A percentile compares a stretch with the other conserved stretches of the same genome.
phyloP scores from a whole-genome alignment of 371 early-diverging fungal genomes.

The Syncephalastrum sp. region DNA sequence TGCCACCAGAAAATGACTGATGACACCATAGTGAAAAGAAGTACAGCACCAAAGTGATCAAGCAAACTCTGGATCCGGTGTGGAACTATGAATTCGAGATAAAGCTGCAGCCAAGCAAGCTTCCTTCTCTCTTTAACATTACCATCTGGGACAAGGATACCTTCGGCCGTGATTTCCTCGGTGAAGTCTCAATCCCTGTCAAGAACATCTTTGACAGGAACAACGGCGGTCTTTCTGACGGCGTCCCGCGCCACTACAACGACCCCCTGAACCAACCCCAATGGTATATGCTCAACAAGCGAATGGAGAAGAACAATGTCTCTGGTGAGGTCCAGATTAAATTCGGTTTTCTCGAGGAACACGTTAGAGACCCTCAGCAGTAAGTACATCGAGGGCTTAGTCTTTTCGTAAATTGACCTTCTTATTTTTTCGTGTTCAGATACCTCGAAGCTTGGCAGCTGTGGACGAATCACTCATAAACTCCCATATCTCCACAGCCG shows the following conservation, averaged over 20 bases:
- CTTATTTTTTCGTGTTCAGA: constrained; percentile 4
- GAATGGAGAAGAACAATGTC: constrained; percentile 42
- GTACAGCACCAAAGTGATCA: constrained; percentile 66
- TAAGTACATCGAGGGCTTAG: constrained; percentile 9
- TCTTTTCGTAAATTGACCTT: neutral
- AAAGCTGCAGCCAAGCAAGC: constrained; percentile 41
- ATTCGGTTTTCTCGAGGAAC: constrained; percentile 43
- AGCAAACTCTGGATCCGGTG: constrained; percentile 69
- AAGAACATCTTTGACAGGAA: constrained; percentile 56
- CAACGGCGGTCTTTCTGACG: constrained; percentile 34
- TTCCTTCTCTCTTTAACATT: constrained; percentile 43
- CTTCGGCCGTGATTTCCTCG: constrained; percentile 62
- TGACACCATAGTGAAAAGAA: constrained; percentile 54
- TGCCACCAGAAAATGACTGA: neutral
- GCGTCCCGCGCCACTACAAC: constrained; percentile 47
- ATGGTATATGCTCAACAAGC: constrained; percentile 33
- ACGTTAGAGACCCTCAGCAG: constrained; percentile 37
- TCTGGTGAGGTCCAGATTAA: constrained; percentile 41
- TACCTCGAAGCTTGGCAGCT: constrained; percentile 16
- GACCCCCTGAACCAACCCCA: constrained; percentile 49
- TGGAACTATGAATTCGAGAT: constrained; percentile 78
- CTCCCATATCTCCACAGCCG: too few species aligned
- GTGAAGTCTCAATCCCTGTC: constrained; percentile 58
- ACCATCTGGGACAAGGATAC: constrained; percentile 64
- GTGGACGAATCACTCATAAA: too few species aligned